Base-by-base conservation (phyloP, 345 rosid genomes). In the Excoecaria cochinchinensis region DNA sequence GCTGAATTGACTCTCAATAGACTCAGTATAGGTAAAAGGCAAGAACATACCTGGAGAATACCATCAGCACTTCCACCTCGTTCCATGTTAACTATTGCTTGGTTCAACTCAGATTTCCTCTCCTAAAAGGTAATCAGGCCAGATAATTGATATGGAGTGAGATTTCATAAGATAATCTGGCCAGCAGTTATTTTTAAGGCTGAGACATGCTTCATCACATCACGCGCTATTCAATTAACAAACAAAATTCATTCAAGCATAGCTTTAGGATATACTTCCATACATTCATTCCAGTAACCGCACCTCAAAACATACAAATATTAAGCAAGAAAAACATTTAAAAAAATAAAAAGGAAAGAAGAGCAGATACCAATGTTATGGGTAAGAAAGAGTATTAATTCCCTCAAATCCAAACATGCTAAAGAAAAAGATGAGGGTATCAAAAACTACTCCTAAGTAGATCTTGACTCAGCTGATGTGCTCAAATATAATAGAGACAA, bases 31-130 rank as follows among this genome's bases (percentile, higher is more conserved):
- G 44, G 36, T 66, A 74, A 80, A 19, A n/a, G 60, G 78, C 69
- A 44, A 22, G 51, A 62, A 77, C 70, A 39, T 82, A 95, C 99
- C 98, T 92, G 96, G 76, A 95, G 97, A 77, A 93, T 86, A 78
- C 99, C 99, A 85, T 95, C 98, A 36, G 91, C 88, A 81, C 97
- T 93, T 80, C 99, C 97, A 77, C 98, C 97, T 75, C 82, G 92
- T 78, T 95, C 98, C 90, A 95, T 84, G 78, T 90, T 95, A 80
- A 83, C 81, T 70, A 95, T 90, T 79, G 97, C 99, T 69, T 91
- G 98, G 74, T 87, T 87, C 92, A 95, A 82, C 84, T 93, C 98
- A 65, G 12, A 77, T 84, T 89, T 95, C 82, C 98, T 85, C 77
- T 82, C 97, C 97, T 95, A 84, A 74, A 81, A 42, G 40, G 53